Conservation (phyloP, 208 protist genomes). For the Endotrypanum monterogeii region DNA sequence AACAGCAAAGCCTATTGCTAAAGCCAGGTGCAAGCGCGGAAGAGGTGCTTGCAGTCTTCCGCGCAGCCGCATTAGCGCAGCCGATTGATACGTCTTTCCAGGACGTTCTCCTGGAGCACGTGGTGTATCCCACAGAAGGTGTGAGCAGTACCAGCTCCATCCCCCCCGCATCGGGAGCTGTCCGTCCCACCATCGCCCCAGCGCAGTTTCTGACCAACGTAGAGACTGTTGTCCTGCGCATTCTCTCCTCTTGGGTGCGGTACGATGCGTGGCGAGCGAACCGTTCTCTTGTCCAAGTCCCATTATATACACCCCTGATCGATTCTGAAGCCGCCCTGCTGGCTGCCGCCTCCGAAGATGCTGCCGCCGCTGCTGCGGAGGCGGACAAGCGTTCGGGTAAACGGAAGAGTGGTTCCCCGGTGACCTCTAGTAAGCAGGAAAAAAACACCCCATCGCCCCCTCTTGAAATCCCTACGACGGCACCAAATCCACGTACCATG, state of each 20-base stretch:
- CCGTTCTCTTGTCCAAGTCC: conserved; percentile 34
- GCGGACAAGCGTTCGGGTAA: conserved; percentile 16
- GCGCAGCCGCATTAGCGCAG: not conserved
- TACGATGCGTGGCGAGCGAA: conserved; percentile 34
- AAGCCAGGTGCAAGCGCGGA: not conserved
- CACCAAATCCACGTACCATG: conserved; percentile 25
- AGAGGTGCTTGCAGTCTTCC: conserved; percentile 19
- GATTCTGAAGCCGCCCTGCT: conserved; percentile 30
- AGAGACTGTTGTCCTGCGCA: conserved; percentile 20
- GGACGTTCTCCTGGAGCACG: conserved; percentile 24
- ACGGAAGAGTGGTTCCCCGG: conserved; percentile 10
- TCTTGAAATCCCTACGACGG: conserved; percentile 5
- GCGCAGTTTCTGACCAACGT: conserved; percentile 32
- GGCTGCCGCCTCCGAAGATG: conserved; percentile 10
- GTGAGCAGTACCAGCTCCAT: not conserved
- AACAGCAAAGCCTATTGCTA: not conserved
- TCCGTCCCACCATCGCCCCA: conserved; percentile 26
- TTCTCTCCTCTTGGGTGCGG: conserved; percentile 30
- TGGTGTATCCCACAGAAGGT: conserved; percentile 30
- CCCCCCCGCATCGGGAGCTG: not conserved
- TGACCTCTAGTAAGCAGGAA: not conserved
- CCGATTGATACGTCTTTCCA: conserved; percentile 11
- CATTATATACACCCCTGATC: conserved; percentile 37
- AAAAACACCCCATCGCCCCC: not conserved
- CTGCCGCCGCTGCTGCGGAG: not conserved